Base-by-base conservation (phyloP, 2,329 filamentous ascomycete species). In the Claviceps pazoutovae region DNA sequence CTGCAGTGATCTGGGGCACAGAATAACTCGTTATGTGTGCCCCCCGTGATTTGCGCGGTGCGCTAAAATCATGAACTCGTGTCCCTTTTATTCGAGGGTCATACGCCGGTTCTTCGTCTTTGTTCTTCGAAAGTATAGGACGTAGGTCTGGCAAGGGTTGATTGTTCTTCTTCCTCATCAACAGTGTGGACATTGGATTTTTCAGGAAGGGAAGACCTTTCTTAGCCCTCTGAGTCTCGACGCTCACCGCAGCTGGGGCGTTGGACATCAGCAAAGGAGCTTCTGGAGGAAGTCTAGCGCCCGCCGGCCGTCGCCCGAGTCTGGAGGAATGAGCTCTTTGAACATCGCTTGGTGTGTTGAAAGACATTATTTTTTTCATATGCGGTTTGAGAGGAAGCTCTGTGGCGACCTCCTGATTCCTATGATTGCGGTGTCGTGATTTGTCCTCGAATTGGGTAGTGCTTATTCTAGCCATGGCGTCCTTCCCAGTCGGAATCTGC, bases 81-180 rank as follows among this genome's bases (percentile, higher is more conserved):
- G 77, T 85, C 48, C 78, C 82, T 59, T 73, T 74, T 56, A 85
- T 85, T 9, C 79, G 73, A 17, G 80, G 80, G 58, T 84, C 80
- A 57, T 83, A 82, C 19, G 66, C 64, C 5, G 72, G 71, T 57
- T 75, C 74, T 14, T 72, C 70, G 0, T 63, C 57, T 7, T 64
- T 61, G 21, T 67, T 64, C 46, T 67, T 57, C 30, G 73, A 58
- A 0, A 74, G 68, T 21, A 74, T 58, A 1, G 71, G 67, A 1
- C 61, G 60, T 2, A 73, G 53, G 45, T 76, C 74, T 1, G 71
- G 67, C 1, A 66, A 64, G 49, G 69, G 71, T 52, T 80, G 76
- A 16, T 69, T 74, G 13, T 73, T 73, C 57, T 75, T 79, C 50
- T 79, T 72, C 54, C 79, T 72, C 68, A 75, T 69, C 49, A 83